A percentile compares a stretch with the other conserved stretches of the same genome.
phyloP scores from a whole-genome alignment of 495 filamentous ascomycete species.

The Aspergillus conjunctus region DNA sequence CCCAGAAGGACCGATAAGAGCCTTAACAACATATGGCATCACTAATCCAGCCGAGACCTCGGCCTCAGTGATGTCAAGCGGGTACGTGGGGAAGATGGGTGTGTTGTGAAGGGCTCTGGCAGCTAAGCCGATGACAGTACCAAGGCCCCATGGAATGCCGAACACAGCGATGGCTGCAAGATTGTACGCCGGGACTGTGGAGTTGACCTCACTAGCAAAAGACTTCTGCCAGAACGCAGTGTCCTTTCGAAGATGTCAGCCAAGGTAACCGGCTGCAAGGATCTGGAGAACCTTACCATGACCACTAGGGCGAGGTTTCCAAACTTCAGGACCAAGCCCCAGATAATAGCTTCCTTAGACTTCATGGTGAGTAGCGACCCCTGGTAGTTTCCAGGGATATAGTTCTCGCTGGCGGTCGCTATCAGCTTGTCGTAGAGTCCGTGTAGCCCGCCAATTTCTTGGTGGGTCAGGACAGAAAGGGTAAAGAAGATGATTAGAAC shows the following conservation, averaged over 20 bases:
- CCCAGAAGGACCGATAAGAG: slow-evolving; percentile 50
- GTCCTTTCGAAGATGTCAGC: slow-evolving; percentile 33
- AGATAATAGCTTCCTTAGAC: slow-evolving; percentile 54
- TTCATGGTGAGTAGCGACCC: slow-evolving; percentile 54
- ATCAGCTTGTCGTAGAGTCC: slow-evolving; percentile 44
- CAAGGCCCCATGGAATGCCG: slow-evolving; percentile 53
- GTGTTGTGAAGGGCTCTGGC: slow-evolving; percentile 50
- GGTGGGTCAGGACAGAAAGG: slow-evolving; percentile 35
- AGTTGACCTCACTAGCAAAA: slow-evolving; percentile 46
- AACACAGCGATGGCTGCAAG: slow-evolving; percentile 49
- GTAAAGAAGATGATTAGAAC: slow-evolving; percentile 47
- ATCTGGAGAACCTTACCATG: slow-evolving; percentile 37
- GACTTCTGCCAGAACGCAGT: slow-evolving; percentile 58
- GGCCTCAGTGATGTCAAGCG: slow-evolving; percentile 43
- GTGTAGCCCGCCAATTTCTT: slow-evolving; percentile 33
- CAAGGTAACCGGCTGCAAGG: neutral
- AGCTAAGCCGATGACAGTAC: slow-evolving; percentile 51
- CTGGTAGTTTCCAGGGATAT: slow-evolving; percentile 48
- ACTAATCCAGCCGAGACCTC: slow-evolving; percentile 50
- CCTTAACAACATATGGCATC: slow-evolving; percentile 51
- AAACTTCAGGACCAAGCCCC: slow-evolving; percentile 49
- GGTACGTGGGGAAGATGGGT: slow-evolving; percentile 55
- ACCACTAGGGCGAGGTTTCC: slow-evolving; percentile 54
- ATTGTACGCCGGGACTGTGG: slow-evolving; percentile 48
- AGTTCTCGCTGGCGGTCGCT: slow-evolving; percentile 36